Percentiles rank a stretch among this genome's conserved stretches.
Conservation (phyloP, 2,329 filamentous ascomycete species). For the Cytospora mali region DNA sequence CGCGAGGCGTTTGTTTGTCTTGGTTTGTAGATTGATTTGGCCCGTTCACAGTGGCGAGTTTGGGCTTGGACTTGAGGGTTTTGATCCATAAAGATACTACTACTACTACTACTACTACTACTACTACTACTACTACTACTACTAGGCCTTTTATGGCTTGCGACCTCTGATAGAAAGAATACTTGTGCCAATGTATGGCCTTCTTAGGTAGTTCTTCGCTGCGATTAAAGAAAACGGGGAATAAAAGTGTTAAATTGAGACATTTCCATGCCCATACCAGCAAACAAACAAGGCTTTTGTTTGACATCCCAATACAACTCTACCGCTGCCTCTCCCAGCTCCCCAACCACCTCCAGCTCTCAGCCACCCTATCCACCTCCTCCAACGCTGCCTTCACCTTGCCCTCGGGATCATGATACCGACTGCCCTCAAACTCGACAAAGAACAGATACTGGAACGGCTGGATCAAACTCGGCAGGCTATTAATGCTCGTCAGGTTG, state of each 20-base stretch:
- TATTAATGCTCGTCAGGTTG: constrained; percentile 90
- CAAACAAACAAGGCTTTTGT: no score
- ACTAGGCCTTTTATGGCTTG: not conserved
- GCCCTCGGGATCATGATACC: constrained; percentile 53
- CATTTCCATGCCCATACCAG: not conserved
- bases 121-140: no score
- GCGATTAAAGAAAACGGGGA: not conserved
- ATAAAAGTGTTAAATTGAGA: not conserved
- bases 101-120: no score
- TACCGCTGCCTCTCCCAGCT: constrained; percentile 58
- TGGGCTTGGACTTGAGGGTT: not conserved
- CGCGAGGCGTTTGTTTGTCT: not conserved
- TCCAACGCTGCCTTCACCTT: constrained; percentile 63
- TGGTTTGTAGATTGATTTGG: not conserved
- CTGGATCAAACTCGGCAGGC: constrained; percentile 71
- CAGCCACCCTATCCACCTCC: constrained; percentile 59
- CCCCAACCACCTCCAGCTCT: constrained; percentile 68
- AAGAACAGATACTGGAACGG: constrained; percentile 96
- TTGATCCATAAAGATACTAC: not conserved
- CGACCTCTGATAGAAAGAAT: not conserved
- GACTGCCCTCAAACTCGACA: constrained; percentile 78
- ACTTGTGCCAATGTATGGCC: not conserved
- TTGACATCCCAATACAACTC: not conserved
- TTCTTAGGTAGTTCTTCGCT: not conserved
- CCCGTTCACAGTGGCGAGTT: not conserved